Evolutionary conservation across 179 eudicot genomes (phyloP).

Genomic region (Nepenthes alata): DNA sequence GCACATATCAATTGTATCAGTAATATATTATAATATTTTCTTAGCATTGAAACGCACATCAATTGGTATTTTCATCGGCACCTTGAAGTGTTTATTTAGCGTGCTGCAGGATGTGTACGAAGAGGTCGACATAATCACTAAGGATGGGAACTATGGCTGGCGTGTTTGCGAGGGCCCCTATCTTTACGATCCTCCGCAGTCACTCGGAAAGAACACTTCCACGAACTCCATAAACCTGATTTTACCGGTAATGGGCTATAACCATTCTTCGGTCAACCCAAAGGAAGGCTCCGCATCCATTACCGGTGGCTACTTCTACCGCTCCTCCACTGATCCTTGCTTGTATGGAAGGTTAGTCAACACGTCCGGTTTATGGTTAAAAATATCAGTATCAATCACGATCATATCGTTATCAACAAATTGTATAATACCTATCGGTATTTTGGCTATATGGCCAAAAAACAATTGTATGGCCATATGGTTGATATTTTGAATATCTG

Average conservation of each 20-base stretch:
- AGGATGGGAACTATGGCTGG: constrained; percentile 83
- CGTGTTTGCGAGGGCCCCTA: constrained; percentile 52
- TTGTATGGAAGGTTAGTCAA: constrained; percentile 57
- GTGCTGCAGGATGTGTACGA: constrained; percentile 42
- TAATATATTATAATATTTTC: too few relatives aligned
- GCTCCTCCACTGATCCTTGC: constrained; percentile 71
- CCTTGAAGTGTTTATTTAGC: too few relatives aligned
- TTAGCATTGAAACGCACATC: too few relatives aligned
- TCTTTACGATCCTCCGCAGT: constrained; percentile 27
- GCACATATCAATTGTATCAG: too few relatives aligned
- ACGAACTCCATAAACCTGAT: constrained; percentile 37
- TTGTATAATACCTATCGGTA: too few relatives aligned
- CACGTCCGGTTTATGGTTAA: background rate
- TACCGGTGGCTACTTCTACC: constrained; percentile 69
- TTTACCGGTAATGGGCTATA: constrained; percentile 77
- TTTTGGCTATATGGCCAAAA: too few relatives aligned
- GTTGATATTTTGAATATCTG: too few relatives aligned
- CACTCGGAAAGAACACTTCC: constrained; percentile 70
- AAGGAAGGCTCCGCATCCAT: constrained; percentile 64
- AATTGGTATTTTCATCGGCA: too few relatives aligned
- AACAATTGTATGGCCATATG: too few relatives aligned
- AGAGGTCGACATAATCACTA: constrained; percentile 63
- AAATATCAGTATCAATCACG: too few relatives aligned
- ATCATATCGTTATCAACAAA: too few relatives aligned
- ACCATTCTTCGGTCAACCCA: constrained; percentile 43